Evolutionary conservation across 768 basidiomycete species (phyloP), one percentile per base, ranked within the genome.

Genomic region (Chalciporus pseudorubinellus): DNA sequence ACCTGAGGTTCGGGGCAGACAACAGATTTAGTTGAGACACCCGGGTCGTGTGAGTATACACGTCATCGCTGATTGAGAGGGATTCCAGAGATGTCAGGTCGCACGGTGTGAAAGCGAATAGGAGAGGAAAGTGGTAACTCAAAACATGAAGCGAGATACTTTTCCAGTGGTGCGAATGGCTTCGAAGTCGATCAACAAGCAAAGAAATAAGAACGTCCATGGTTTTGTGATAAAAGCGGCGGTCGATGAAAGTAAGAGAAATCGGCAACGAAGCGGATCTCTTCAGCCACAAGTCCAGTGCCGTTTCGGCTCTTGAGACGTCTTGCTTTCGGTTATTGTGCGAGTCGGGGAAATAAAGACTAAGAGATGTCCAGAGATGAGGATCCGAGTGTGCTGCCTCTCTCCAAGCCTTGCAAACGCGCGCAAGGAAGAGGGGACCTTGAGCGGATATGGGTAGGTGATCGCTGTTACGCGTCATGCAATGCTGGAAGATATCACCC

Each of bases 351-450:
- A 63, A 46, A 43, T 48, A 39, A 9, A 67, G 11, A 4, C 44
- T 48, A 29, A 67, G 55, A 21, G 58, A 55, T 1, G 53, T 53
- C 66, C 66, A 67, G 3, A 67, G 56, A n/a, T n/a, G 40, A 2
- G 60, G 53, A 8, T 55, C 24, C 13, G 48, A 54, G 40, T 50
- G 44, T 1, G 41, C 52, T 6, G 62, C 11, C 14, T 46, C 29
- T 8, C 50, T 56, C 66, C 66, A 67, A 20, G 44, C 36, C 13
- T 51, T 47, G 50, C 65, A 65, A 18, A 65, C 55, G 13, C 52
- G 54, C 3, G 42, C 31, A 20, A 67, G 57, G 51, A 18, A 44
- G 36, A 54, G 50, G 1, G 56, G 55, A 9, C 52, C 50, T 1
- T 43, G 48, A 0, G 39, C 29, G 26, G 26, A 28, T 5, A 28